Evolutionary conservation across 2,329 filamentous ascomycete species (phyloP).

Genomic region (Aspergillus sp.): DNA sequence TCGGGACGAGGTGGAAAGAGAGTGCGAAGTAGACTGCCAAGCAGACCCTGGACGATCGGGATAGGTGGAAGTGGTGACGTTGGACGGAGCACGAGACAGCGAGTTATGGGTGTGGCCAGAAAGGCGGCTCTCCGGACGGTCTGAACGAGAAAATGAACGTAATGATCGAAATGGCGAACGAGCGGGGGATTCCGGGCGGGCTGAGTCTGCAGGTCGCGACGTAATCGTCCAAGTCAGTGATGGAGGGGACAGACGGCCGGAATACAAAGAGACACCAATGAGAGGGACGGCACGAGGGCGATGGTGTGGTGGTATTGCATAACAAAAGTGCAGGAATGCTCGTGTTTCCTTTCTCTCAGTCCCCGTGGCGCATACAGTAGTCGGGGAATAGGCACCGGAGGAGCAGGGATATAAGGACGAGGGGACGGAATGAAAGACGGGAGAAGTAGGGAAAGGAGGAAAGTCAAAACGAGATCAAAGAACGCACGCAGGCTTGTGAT

Average conservation of each 20-base stretch:
- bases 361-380: constrained; percentile 11
- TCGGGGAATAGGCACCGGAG: constrained; percentile 1
- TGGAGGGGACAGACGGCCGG: constrained; percentile 10
- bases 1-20: constrained; percentile 29
- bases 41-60: constrained; percentile 18
- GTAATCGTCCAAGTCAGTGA: constrained; percentile 14
- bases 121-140: constrained; percentile 30
- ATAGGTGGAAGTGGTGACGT: constrained; percentile 18
- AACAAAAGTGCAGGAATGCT: constrained; percentile 5
- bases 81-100: constrained; percentile 27
- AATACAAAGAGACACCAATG: constrained; percentile 12
- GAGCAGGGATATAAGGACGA: constrained; percentile 6
- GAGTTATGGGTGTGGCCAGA: constrained; percentile 28
- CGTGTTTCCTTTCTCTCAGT: constrained; percentile 7
- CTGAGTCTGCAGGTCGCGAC: constrained; percentile 27
- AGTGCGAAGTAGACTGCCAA: constrained; percentile 20
- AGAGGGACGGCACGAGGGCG: constrained; percentile 7
- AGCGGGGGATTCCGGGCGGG: constrained; percentile 31
- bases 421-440: constrained; percentile 4
- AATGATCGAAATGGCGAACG: constrained; percentile 33
- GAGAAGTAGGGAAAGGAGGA: neutral
- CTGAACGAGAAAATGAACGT: constrained; percentile 31
- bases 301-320: constrained; percentile 16
- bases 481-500: constrained; percentile 1
- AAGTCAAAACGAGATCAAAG: neutral